These are phyloP conservation scores for Aurantiochytrium sp. DNA, from an alignment of 108 stramenopile genomes.

Conservation along the genomic window DNA sequence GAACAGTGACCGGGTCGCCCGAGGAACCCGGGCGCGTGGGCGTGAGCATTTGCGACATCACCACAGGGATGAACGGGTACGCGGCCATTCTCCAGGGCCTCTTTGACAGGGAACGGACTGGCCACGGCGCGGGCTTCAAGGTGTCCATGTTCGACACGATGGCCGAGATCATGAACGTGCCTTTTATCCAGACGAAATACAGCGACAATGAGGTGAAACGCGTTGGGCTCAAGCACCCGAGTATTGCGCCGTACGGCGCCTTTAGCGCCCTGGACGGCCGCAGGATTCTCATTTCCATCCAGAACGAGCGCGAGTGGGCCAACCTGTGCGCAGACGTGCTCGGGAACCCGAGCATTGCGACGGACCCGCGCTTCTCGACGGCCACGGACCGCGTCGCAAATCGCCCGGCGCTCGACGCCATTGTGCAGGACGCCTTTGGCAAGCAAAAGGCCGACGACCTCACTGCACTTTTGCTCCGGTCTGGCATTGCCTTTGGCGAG, in stretches of 20 bases:
- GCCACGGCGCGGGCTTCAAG: neutral
- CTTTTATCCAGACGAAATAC: neutral
- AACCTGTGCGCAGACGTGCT: slow-evolving; percentile 19
- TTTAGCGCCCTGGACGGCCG: neutral
- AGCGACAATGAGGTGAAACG: neutral
- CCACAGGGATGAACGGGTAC: slow-evolving; percentile 2
- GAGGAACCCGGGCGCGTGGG: slow-evolving; percentile 23
- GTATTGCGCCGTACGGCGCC: slow-evolving; percentile 6
- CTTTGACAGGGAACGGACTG: neutral
- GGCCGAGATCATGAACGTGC: slow-evolving; percentile 23
- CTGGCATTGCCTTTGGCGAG: slow-evolving; percentile 7
- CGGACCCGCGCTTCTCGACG: neutral
- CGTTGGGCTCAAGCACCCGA: slow-evolving; percentile 7
- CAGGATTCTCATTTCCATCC: neutral
- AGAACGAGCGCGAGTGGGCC: slow-evolving; percentile 16
- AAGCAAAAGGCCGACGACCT: neutral
- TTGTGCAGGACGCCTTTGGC: neutral
- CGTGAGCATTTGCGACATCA: slow-evolving; percentile 14
- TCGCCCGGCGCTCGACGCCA: neutral
- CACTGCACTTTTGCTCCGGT: neutral
- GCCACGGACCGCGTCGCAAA: neutral
- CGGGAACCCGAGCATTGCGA: neutral
- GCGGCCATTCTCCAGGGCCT: neutral
- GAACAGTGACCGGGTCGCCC: slow-evolving; percentile 7
- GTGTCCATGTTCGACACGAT: slow-evolving; percentile 23